Conservation (phyloP, 805 yeast species). For the Cyberlindnera mrakii region DNA sequence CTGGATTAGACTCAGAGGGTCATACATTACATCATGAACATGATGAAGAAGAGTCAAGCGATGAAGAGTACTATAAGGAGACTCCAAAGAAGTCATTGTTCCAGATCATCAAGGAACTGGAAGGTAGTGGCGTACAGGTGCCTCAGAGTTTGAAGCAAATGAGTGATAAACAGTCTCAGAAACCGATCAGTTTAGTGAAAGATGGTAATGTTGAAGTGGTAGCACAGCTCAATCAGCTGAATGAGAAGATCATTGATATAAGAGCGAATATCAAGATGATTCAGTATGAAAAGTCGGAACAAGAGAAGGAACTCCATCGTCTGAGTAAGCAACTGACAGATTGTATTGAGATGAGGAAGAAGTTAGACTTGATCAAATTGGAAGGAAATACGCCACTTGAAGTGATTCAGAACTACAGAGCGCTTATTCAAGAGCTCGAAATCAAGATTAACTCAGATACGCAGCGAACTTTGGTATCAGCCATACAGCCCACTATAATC, state of each 20-base stretch:
- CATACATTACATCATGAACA: background rate
- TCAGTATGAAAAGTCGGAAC: constrained; percentile 6
- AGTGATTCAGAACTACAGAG: background rate
- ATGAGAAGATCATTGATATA: constrained; percentile 11
- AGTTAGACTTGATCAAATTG: background rate
- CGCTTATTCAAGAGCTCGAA: background rate
- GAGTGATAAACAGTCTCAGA: constrained; percentile 22
- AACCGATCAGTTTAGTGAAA: constrained; percentile 32
- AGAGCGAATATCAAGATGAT: constrained; percentile 9
- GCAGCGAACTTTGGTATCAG: background rate
- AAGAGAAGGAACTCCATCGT: background rate
- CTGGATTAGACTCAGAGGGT: constrained; percentile 24
- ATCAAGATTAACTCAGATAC: background rate
- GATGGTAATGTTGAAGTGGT: constrained; percentile 23
- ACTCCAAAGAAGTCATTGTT: constrained; percentile 22
- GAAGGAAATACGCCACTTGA: background rate
- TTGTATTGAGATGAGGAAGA: background rate
- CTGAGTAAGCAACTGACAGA: background rate
- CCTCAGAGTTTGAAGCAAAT: constrained; percentile 17
- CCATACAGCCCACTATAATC: constrained; percentile 12
- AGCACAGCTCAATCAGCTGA: constrained; percentile 9
- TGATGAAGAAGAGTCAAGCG: constrained; percentile 13
- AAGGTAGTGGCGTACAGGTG: constrained; percentile 13
- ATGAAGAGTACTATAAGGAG: constrained; percentile 21
- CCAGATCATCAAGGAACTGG: constrained; percentile 20